Percentiles rank a stretch among this genome's conserved stretches.
Conservation (phyloP, 106 monocot species). For the Dioscorea alata region DNA sequence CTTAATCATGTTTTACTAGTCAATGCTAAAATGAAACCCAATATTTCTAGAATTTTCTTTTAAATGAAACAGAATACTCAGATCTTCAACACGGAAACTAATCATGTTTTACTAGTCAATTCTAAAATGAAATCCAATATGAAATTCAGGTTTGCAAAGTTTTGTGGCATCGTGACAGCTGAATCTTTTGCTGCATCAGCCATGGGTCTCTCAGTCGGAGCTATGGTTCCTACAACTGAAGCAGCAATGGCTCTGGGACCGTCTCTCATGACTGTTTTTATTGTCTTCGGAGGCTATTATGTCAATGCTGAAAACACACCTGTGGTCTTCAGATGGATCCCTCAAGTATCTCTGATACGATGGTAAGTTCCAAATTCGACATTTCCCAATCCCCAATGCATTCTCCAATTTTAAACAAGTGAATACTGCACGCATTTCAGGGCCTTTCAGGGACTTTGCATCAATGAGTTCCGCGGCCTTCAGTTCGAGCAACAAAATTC, state of each 20-base stretch:
- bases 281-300: slow-evolving; percentile 98
- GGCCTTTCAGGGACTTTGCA: slow-evolving; percentile 96
- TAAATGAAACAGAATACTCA: too few relatives aligned
- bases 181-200: slow-evolving; percentile 99
- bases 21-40: neutral
- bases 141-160: slow-evolving; percentile 65
- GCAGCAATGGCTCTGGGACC: slow-evolving; percentile 99
- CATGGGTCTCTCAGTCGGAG: slow-evolving; percentile 96
- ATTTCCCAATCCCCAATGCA: too few relatives aligned
- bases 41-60: neutral
- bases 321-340: slow-evolving; percentile 90
- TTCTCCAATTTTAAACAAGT: too few relatives aligned
- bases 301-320: slow-evolving; percentile 94
- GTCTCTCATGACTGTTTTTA: slow-evolving; percentile 96
- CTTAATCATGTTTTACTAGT: neutral
- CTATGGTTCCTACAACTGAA: slow-evolving; percentile 93
- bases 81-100: too few relatives aligned
- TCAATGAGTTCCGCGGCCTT: slow-evolving; percentile 91
- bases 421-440: slow-evolving; percentile 23
- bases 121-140: neutral
- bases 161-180: slow-evolving; percentile 80
- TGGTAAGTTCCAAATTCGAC: slow-evolving; percentile 39
- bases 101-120: neutral
- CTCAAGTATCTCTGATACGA: slow-evolving; percentile 87
- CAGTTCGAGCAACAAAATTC: slow-evolving; percentile 76